Conservation (phyloP, 768 basidiomycete genomes). For the Xerocomellus dryophilus region DNA sequence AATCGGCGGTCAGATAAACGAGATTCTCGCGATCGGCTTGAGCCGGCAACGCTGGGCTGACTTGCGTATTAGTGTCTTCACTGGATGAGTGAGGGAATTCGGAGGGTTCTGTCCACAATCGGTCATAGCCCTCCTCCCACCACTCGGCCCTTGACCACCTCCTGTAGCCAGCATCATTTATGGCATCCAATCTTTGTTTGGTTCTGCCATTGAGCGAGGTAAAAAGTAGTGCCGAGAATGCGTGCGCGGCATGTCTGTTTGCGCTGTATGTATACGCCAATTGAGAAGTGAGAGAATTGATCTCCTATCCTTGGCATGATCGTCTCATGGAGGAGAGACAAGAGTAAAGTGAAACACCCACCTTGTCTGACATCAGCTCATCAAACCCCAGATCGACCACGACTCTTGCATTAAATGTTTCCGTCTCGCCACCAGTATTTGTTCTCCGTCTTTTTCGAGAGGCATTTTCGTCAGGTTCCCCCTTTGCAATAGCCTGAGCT, state of each 20-base stretch:
- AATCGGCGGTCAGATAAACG: slow-evolving; percentile 94
- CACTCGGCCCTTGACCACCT: slow-evolving; percentile 83
- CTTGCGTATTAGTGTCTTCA: slow-evolving; percentile 3
- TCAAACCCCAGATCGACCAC: slow-evolving; percentile 92
- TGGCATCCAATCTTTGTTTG: slow-evolving; percentile 57
- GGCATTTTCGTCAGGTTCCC: slow-evolving; percentile 40
- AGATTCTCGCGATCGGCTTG: slow-evolving; percentile 46
- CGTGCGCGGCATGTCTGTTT: slow-evolving; percentile 68
- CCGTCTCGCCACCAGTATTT: slow-evolving; percentile 38
- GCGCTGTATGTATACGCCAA: slow-evolving; percentile 88
- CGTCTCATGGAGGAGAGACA: slow-evolving; percentile 10
- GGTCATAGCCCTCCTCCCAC: slow-evolving; percentile 75
- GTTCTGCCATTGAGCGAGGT: slow-evolving; percentile 78
- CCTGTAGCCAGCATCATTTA: slow-evolving; percentile 65
- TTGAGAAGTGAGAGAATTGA: slow-evolving; percentile 85
- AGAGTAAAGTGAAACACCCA: slow-evolving; percentile 39
- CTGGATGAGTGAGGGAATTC: not conserved
- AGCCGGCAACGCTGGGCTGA: not conserved
- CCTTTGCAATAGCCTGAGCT: slow-evolving; percentile 48
- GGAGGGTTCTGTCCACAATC: slow-evolving; percentile 50
- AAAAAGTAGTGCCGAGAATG: slow-evolving; percentile 72
- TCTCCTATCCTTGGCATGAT: slow-evolving; percentile 57
- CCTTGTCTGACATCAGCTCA: slow-evolving; percentile 89
- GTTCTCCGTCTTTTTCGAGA: slow-evolving; percentile 18
- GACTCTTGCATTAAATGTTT: slow-evolving; percentile 57